Evolutionary conservation across 2,329 filamentous ascomycete genomes (phyloP), one percentile per base, ranked within the genome.

Genomic region (Epichloe elymi): DNA sequence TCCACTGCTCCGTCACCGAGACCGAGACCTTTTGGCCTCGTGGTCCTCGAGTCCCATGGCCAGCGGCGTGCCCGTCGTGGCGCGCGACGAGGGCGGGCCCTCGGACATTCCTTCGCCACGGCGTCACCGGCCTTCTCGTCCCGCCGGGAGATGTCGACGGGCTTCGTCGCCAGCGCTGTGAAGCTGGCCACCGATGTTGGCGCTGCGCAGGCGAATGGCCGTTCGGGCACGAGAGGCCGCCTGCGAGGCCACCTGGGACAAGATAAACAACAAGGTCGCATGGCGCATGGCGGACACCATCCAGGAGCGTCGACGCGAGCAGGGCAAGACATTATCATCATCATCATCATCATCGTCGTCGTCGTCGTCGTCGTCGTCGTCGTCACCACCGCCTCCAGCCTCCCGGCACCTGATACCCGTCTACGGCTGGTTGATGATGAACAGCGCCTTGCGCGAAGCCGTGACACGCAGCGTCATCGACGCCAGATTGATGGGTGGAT

Each of bases 41-140:
- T 86, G 0, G 82, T 86, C 1, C 68, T 86, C 2, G 83, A 86
- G 63, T 78, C 79, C 79, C 3, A 85, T 86, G 82, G 82, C 82
- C 0, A 84, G 80, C 55, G 81, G 82, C 3, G 73, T 87, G 2
- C 82, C 82, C 0, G 82, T 86, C 23, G 71, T 86, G 49, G 83
- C 83, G 3, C 74, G 83, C 44, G 81, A 86, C 58, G 79, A 83
- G 60, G 83, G 83, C 10, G 83, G 83, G 0, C 83, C 83, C 1
- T 82, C 79, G 37, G 82, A 86, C 59, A 85, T 82, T 82, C 49
- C 73, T 86, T 37, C 68, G 71, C 26, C 68, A 86, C 56, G 75
- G 72, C 12, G 67, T 71, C 37, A 82, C 76, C 0, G 83, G 83
- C 12, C 85, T 75, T 58, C 68, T 86, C 6, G 70, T 83, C 1